Conservation (phyloP, 1,139 yeast genomes). For the Geotrichum klebahnii region DNA sequence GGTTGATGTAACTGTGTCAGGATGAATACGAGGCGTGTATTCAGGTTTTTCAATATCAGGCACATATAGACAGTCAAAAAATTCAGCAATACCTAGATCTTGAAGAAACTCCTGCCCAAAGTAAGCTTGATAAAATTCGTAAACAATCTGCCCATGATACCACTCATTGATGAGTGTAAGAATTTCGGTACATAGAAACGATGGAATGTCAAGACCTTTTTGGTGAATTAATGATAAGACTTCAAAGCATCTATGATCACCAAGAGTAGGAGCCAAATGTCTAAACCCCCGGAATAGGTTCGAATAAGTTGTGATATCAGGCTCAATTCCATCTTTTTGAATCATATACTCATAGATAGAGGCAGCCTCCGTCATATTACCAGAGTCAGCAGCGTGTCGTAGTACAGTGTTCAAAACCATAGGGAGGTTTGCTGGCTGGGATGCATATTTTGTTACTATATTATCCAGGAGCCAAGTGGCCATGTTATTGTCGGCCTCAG, state of each 20-base stretch:
- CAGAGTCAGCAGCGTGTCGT: constrained; percentile 28
- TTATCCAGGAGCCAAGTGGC: constrained; percentile 21
- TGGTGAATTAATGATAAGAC: constrained; percentile 24
- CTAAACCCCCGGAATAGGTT: constrained; percentile 31
- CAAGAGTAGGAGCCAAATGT: constrained; percentile 18
- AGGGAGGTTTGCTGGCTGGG: constrained; percentile 20
- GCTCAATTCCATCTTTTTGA: constrained; percentile 24
- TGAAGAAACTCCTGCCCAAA: constrained; percentile 17
- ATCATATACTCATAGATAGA: constrained; percentile 28
- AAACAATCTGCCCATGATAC: constrained; percentile 26
- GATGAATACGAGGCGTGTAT: constrained; percentile 9
- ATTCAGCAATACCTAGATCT: constrained; percentile 19
- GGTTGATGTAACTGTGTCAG: background rate
- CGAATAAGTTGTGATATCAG: constrained; percentile 23
- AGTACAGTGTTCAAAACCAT: constrained; percentile 24
- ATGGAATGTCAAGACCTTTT: constrained; percentile 21
- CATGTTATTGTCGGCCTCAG: constrained; percentile 3
- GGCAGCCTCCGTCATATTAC: constrained; percentile 29
- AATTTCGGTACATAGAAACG: constrained; percentile 26
- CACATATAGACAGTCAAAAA: constrained; percentile 10
- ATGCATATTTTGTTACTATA: constrained; percentile 24
- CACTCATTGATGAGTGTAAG: constrained; percentile 26
- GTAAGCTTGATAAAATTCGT: constrained; percentile 25
- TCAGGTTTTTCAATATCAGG: constrained; percentile 14
- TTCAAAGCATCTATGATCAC: constrained; percentile 30